phyloP scores from a whole-genome alignment of 2,329 filamentous ascomycete genomes.

The Talaromyces islandicus region DNA sequence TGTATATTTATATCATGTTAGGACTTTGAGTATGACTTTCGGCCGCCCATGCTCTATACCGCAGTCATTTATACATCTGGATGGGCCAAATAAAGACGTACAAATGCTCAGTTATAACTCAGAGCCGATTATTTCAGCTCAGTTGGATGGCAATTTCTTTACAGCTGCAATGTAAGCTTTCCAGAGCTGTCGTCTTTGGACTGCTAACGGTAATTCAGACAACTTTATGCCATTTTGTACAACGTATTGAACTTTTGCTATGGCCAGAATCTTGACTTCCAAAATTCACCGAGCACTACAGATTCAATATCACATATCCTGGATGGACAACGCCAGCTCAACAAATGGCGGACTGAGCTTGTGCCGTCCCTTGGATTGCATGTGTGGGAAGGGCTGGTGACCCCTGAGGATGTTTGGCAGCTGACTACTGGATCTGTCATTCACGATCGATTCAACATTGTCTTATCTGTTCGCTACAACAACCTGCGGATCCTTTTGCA shows the following conservation, averaged over 20 bases:
- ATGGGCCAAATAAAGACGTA: conserved; percentile 23
- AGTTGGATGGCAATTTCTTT: conserved; percentile 15
- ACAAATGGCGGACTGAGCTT: conserved; percentile 32
- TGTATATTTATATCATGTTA: conserved; percentile 11
- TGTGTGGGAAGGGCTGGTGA: conserved; percentile 17
- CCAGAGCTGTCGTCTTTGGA: neutral
- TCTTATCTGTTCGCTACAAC: conserved; percentile 39
- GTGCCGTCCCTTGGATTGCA: conserved; percentile 21
- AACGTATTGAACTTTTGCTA: conserved; percentile 37
- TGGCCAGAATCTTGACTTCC: conserved; percentile 39
- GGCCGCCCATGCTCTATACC: conserved; percentile 44
- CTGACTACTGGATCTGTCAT: conserved; percentile 8
- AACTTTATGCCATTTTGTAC: conserved; percentile 25
- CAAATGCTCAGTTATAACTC: neutral
- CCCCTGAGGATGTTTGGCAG: conserved; percentile 6
- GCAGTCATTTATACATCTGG: conserved; percentile 37
- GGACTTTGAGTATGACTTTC: conserved; percentile 47
- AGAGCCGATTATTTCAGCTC: neutral
- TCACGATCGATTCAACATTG: conserved; percentile 33
- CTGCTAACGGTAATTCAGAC: conserved; percentile 10
- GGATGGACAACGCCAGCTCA: conserved; percentile 33
- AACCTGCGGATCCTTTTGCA: conserved; percentile 39
- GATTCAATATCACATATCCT: conserved; percentile 30
- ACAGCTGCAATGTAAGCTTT: conserved; percentile 19
- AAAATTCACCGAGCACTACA: conserved; percentile 14